These are phyloP conservation scores for Fraxinus sp. DNA, from an alignment of 305 asterid genomes.

Conservation along the genomic window DNA sequence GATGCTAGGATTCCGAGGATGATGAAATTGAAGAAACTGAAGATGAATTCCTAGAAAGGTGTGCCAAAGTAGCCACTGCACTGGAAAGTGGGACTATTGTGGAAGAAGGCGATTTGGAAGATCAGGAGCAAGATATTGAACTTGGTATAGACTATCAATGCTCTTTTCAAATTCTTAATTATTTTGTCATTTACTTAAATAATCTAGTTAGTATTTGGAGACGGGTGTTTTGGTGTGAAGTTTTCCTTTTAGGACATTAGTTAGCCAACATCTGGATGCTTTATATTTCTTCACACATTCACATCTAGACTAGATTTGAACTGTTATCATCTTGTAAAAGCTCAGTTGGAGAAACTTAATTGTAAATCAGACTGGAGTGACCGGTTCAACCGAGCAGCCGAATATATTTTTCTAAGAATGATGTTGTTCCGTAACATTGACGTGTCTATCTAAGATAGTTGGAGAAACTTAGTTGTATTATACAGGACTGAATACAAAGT, in stretches of 20 bases:
- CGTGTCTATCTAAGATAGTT: neutral
- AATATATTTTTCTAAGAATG: neutral
- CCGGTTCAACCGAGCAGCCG: neutral
- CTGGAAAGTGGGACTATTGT: conserved; percentile 37
- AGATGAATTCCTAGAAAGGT: conserved; percentile 48
- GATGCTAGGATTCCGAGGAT: conserved; percentile 41
- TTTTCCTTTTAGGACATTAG: neutral
- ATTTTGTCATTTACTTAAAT: neutral
- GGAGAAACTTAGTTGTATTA: neutral
- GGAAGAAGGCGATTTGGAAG: conserved; percentile 48
- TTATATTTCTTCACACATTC: neutral
- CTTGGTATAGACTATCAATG: conserved; percentile 29
- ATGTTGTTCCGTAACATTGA: neutral
- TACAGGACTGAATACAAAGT: neutral
- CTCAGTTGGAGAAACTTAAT: neutral
- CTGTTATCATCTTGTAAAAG: neutral
- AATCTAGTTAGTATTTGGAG: conserved; percentile 6
- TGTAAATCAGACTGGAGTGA: neutral
- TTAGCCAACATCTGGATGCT: neutral
- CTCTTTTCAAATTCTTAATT: conserved; percentile 7
- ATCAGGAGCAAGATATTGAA: conserved; percentile 41
- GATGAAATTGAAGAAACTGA: conserved; percentile 45
- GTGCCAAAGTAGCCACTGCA: conserved; percentile 34
- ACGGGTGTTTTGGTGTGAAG: conserved; percentile 2
- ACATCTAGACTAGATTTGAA: neutral